A percentile compares a stretch with the other conserved stretches of the same genome.
Conservation (phyloP, 495 filamentous ascomycete species). For the Talaromyces adpressus region DNA sequence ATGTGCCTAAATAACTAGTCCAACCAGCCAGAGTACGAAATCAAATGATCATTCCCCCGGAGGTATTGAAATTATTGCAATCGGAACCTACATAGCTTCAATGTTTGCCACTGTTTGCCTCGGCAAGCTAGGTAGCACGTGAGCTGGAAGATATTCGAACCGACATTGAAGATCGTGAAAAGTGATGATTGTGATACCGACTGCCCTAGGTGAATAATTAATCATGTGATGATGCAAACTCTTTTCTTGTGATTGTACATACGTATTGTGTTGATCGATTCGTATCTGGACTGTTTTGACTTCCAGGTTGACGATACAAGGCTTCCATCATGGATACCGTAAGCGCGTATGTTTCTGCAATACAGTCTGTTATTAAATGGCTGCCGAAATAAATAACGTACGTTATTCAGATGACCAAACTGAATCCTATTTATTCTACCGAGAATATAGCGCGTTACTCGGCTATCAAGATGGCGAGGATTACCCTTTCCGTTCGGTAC, state of each 20-base stretch:
- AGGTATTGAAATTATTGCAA: not conserved
- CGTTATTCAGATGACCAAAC: not conserved
- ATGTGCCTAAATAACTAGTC: not conserved
- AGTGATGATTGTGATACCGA: not conserved
- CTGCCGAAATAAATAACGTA: not conserved
- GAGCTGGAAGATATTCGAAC: not conserved
- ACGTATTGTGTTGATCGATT: not conserved
- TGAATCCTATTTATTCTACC: not conserved
- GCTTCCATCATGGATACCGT: not conserved
- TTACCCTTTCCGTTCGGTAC: not conserved
- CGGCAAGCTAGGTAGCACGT: not conserved
- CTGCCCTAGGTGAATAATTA: not conserved
- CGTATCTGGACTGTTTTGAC: not conserved
- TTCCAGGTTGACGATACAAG: not conserved
- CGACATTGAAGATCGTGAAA: not conserved
- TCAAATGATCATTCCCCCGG: not conserved
- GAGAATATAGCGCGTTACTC: not conserved
- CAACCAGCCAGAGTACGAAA: not conserved
- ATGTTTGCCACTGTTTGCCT: not conserved
- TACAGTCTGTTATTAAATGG: not conserved
- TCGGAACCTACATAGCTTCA: not conserved
- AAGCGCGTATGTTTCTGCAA: not conserved
- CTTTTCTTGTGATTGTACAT: not conserved
- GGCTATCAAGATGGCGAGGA: not conserved
- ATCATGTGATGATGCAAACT: not conserved